Base-by-base conservation (phyloP, 768 basidiomycete genomes). In the Boletus sp. region DNA sequence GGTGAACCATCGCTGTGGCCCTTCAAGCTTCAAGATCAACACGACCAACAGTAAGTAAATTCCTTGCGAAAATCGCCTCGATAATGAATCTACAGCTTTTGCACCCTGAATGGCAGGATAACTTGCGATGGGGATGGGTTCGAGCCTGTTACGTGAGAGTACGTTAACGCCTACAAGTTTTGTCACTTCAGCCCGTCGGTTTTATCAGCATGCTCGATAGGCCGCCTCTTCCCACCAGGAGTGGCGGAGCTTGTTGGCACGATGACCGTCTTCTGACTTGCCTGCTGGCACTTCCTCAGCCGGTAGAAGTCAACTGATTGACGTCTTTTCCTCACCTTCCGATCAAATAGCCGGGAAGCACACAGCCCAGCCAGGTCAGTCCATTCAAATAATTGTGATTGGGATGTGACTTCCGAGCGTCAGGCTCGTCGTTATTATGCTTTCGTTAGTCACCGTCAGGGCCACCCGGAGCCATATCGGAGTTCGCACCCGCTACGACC, bases 361-460 rank as follows among this genome's bases (percentile, higher is more conserved):
- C 21, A 37, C 48, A 34, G n/a, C 19, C 32, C 13, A 17, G 34
- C 25, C 27, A 52, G 42, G 51, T 55, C 34, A 32, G 35, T 42
- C 35, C 49, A 70, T 71, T 54, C 51, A 66, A 33, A 61, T 37
- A 21, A 70, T 45, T 68, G 65, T 47, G 58, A 50, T 45, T 87
- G 85, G 27, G 53, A 11, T 30, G 30, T 41, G 29, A 38, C 40
- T 33, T 49, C 13, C 42, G 5, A 17, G 25, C 9, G 38, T 27
- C 37, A 39, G 21, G 34, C 0, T 49, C 15, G 33, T 40, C 37
- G 8, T 58, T 23, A 38, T 19, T 39, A 39, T n/a, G 32, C 29
- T 40, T 34, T 53, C 7, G 19, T 34, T 19, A 39, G 25, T 50
- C 41, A 33, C 56, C 54, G 27, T 49, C 55, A 25, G n/a, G 34